phyloP scores from a whole-genome alignment of 495 filamentous ascomycete species.

The Thozetella sp. region DNA sequence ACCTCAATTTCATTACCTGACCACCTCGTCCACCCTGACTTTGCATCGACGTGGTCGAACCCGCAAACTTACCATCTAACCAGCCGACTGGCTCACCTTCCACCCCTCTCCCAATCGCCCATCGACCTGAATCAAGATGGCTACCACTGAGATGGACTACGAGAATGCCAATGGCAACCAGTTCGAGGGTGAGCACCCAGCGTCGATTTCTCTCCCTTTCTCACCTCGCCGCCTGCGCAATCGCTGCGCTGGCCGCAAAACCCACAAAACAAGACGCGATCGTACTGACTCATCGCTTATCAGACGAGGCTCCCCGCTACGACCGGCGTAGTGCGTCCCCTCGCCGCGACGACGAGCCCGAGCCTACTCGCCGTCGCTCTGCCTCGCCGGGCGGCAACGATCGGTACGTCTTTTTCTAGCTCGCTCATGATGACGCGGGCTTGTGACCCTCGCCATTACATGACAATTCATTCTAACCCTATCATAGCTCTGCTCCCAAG shows the following conservation, averaged over 20 bases:
- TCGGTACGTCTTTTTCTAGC: conserved; percentile 61
- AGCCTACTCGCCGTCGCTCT: conserved; percentile 70
- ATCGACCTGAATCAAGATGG: conserved; percentile 35
- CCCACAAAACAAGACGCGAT: not conserved
- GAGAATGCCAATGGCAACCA: conserved; percentile 80
- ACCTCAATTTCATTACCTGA: not conserved
- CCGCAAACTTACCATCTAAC: conserved; percentile 14
- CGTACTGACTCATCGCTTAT: conserved; percentile 13
- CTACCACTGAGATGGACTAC: conserved; percentile 73
- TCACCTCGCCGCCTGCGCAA: not conserved
- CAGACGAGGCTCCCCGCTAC: conserved; percentile 78
- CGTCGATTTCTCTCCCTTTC: not conserved
- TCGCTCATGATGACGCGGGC: conserved; percentile 33
- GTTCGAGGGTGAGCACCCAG: conserved; percentile 72
- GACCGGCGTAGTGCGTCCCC: conserved; percentile 90
- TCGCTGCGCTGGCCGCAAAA: not conserved
- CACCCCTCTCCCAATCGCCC: conserved; percentile 4
- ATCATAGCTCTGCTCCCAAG: conserved; percentile 26
- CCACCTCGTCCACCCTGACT: not conserved
- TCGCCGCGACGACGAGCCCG: conserved; percentile 71
- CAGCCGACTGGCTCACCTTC: not conserved
- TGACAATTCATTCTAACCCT: conserved; percentile 36
- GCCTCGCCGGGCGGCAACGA: conserved; percentile 69
- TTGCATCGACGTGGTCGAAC: conserved; percentile 4
- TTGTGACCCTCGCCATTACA: conserved; percentile 27